Percentiles rank a stretch among this genome's conserved stretches.
Evolutionary conservation across 805 yeast genomes (phyloP).

Genomic region (Starmerella roubikii): DNA sequence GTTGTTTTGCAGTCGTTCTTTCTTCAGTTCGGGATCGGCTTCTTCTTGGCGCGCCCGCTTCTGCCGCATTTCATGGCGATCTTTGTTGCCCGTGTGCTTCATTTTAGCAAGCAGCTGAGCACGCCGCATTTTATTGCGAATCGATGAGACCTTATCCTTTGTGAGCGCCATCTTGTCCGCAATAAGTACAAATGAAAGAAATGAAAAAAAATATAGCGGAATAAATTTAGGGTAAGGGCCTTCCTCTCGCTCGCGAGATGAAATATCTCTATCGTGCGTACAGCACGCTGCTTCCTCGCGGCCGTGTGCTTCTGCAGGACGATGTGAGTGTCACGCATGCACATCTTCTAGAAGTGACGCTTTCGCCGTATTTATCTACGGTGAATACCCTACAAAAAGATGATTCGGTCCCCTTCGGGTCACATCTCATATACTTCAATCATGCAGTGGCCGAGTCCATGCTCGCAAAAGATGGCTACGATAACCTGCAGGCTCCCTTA

Average conservation of each 20-base stretch:
- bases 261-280: neutral
- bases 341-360: constrained; percentile 22
- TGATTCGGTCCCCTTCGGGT: constrained; percentile 33
- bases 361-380: constrained; percentile 21
- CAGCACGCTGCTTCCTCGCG: neutral
- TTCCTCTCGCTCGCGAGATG: too few relatives aligned
- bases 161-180: constrained; percentile 16
- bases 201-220: too few relatives aligned
- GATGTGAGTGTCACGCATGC: constrained; percentile 23
- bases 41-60: constrained; percentile 79
- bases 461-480: constrained; percentile 66
- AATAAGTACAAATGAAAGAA: neutral
- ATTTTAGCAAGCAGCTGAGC: constrained; percentile 62
- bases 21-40: constrained; percentile 67
- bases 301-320: constrained; percentile 14
- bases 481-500: constrained; percentile 59
- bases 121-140: constrained; percentile 67
- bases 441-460: constrained; percentile 37
- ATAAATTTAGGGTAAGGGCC: too few relatives aligned
- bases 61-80: constrained; percentile 62
- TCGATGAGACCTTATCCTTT: constrained; percentile 26
- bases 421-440: constrained; percentile 54
- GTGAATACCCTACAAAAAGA: constrained; percentile 9
- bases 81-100: constrained; percentile 61
- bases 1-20: constrained; percentile 63